Conservation (phyloP, 768 basidiomycete genomes). For the Rubroboletus satanas region DNA sequence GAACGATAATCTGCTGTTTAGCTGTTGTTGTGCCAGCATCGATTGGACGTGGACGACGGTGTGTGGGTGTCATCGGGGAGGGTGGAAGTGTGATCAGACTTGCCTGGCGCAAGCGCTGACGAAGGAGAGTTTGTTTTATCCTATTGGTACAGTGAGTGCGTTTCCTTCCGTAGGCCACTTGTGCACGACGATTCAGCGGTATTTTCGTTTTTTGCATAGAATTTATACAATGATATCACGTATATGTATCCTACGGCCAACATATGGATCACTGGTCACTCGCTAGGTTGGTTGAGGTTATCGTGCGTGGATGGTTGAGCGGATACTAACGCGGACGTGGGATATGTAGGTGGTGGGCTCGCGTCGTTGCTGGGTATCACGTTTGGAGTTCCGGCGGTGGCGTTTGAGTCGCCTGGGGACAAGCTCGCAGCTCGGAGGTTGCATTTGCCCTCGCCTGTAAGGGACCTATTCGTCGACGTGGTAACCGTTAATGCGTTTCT, state of each 20-base stretch:
- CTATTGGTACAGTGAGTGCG: conserved; percentile 74
- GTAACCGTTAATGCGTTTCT: neutral
- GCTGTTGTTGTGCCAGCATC: conserved; percentile 90
- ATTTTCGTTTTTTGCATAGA: conserved; percentile 41
- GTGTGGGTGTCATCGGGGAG: conserved; percentile 80
- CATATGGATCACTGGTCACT: conserved; percentile 85
- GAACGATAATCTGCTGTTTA: conserved; percentile 91
- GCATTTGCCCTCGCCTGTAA: conserved; percentile 82
- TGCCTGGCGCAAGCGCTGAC: conserved; percentile 75
- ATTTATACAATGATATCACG: conserved; percentile 91
- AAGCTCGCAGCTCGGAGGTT: conserved; percentile 72
- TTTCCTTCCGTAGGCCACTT: neutral
- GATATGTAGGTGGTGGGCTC: conserved; percentile 49
- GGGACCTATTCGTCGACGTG: conserved; percentile 18
- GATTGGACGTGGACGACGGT: conserved; percentile 95
- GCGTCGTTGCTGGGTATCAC: conserved; percentile 82
- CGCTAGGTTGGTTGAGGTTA: conserved; percentile 47
- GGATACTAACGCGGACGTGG: conserved; percentile 25
- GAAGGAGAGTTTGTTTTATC: conserved; percentile 84
- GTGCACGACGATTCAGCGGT: neutral
- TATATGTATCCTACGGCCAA: conserved; percentile 88
- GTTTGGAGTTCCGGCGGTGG: conserved; percentile 83
- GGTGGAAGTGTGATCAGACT: conserved; percentile 75
- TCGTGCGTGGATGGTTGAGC: neutral
- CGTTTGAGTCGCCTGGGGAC: conserved; percentile 90